Percentiles rank a stretch among this genome's conserved stretches.
phyloP scores from a whole-genome alignment of 352 stramenopile species.

The Pythium dissimile region DNA sequence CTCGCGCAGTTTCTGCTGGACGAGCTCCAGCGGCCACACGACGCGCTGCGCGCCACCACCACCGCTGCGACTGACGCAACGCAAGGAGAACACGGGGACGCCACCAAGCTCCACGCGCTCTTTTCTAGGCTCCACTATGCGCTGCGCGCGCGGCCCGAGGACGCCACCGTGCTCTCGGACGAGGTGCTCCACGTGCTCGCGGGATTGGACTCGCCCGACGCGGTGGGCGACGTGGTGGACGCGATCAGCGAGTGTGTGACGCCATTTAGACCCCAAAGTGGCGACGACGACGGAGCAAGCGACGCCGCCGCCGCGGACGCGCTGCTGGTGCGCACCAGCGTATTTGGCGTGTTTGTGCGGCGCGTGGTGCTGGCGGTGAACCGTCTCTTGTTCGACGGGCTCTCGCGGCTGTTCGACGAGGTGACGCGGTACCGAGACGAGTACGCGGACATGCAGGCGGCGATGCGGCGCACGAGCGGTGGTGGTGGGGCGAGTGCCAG shows the following conservation, averaged over 20 bases:
- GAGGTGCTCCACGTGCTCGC: slow-evolving; percentile 50
- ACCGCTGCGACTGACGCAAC: too few relatives aligned
- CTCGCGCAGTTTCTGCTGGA: slow-evolving; percentile 49
- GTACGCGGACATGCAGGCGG: slow-evolving; percentile 25
- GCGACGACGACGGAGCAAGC: slow-evolving; percentile 29
- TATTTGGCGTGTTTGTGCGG: slow-evolving; percentile 69
- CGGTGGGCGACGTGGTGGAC: slow-evolving; percentile 62
- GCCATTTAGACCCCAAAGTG: slow-evolving; percentile 30
- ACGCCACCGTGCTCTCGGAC: slow-evolving; percentile 41
- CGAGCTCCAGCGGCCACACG: slow-evolving; percentile 50
- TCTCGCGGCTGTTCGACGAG: slow-evolving; percentile 67
- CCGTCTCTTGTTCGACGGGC: slow-evolving; percentile 59
- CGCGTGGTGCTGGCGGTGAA: slow-evolving; percentile 60
- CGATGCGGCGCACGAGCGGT: background rate
- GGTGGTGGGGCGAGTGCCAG: background rate
- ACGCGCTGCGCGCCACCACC: too few relatives aligned
- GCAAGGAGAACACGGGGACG: too few relatives aligned
- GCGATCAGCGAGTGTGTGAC: slow-evolving; percentile 59
- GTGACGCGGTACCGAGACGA: slow-evolving; percentile 49
- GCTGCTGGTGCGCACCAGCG: slow-evolving; percentile 43
- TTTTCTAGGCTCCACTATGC: slow-evolving; percentile 41
- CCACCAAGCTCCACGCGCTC: slow-evolving; percentile 36
- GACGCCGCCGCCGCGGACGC: slow-evolving; percentile 32
- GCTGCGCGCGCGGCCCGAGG: slow-evolving; percentile 27
- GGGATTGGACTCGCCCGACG: slow-evolving; percentile 57